A percentile compares a stretch with the other conserved stretches of the same genome.
phyloP scores from a whole-genome alignment of 257 asterid genomes.

The Eustoma russellianum region DNA sequence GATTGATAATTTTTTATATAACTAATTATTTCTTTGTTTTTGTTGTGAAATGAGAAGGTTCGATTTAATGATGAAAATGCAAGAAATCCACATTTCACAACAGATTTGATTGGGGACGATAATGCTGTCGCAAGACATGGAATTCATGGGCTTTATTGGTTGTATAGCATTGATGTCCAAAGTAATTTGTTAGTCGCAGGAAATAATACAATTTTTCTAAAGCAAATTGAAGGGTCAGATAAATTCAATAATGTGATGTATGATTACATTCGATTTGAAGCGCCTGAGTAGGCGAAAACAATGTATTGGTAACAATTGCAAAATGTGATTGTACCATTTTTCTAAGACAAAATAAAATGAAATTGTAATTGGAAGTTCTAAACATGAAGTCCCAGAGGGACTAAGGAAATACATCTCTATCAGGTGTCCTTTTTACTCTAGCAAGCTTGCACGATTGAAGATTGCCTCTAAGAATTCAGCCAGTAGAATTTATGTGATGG shows the following conservation, averaged over 20 bases:
- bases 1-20: background rate
- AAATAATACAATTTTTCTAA: slow-evolving; percentile 30
- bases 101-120: slow-evolving; percentile 41
- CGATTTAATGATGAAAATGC: slow-evolving; percentile 26
- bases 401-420: too few relatives aligned
- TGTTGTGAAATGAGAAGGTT: slow-evolving; percentile 24
- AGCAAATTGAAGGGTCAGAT: slow-evolving; percentile 17
- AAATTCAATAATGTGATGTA: slow-evolving; percentile 39
- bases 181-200: slow-evolving; percentile 27
- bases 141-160: slow-evolving; percentile 34
- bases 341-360: too few relatives aligned
- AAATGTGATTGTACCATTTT: too few relatives aligned
- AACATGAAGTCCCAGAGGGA: too few relatives aligned
- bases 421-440: too few relatives aligned
- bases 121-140: slow-evolving; percentile 59
- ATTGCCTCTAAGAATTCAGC: too few relatives aligned
- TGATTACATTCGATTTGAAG: slow-evolving; percentile 43
- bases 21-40: background rate
- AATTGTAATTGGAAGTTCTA: too few relatives aligned
- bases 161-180: slow-evolving; percentile 18
- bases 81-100: slow-evolving; percentile 22
- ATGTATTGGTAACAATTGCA: too few relatives aligned
- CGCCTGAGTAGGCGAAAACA: slow-evolving; percentile 1
- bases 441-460: too few relatives aligned
- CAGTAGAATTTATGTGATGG: too few relatives aligned